Percentiles rank a stretch among this genome's conserved stretches.
Evolutionary conservation across 1,284 basidiomycete species (phyloP).

Genomic region (Crocinoboletus sp.): DNA sequence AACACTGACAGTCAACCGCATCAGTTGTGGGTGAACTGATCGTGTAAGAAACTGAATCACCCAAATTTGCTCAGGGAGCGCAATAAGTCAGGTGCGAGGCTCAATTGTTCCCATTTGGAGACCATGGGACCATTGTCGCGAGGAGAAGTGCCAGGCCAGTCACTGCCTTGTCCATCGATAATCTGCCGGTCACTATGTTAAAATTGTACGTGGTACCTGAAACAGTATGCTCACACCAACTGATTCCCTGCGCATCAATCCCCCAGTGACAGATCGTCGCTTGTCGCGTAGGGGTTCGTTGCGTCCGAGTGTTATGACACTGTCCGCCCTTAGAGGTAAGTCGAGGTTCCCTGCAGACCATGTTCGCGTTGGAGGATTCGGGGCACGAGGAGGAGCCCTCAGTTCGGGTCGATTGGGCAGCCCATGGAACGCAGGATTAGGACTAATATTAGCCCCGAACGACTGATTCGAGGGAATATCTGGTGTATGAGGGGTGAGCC

Average conservation of each 20-base stretch:
- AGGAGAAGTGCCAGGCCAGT: slow-evolving; percentile 47
- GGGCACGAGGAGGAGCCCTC: slow-evolving; percentile 49
- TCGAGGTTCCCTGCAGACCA: slow-evolving; percentile 80
- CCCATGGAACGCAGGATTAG: slow-evolving; percentile 45
- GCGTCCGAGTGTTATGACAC: slow-evolving; percentile 26
- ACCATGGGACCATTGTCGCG: slow-evolving; percentile 82
- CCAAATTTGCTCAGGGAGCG: slow-evolving; percentile 92
- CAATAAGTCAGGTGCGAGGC: slow-evolving; percentile 82
- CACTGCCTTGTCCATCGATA: slow-evolving; percentile 48
- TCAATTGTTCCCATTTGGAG: slow-evolving; percentile 95
- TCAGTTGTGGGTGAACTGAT: slow-evolving; percentile 13
- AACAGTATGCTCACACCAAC: slow-evolving; percentile 50
- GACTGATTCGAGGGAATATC: slow-evolving; percentile 50
- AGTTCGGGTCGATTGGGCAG: slow-evolving; percentile 59
- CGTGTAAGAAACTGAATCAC: slow-evolving; percentile 42
- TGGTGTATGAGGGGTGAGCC: slow-evolving; percentile 41
- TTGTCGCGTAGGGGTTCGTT: slow-evolving; percentile 51
- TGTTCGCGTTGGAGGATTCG: slow-evolving; percentile 68
- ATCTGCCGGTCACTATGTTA: slow-evolving; percentile 36
- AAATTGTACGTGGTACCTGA: not conserved
- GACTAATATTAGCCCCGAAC: slow-evolving; percentile 36
- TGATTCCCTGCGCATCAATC: slow-evolving; percentile 68
- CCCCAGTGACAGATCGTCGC: slow-evolving; percentile 64
- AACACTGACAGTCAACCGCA: slow-evolving; percentile 48
- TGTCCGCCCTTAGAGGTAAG: slow-evolving; percentile 56